These are phyloP conservation scores for Rhodotorula paludigena DNA, from an alignment of 768 basidiomycete species.

Conservation along the genomic window DNA sequence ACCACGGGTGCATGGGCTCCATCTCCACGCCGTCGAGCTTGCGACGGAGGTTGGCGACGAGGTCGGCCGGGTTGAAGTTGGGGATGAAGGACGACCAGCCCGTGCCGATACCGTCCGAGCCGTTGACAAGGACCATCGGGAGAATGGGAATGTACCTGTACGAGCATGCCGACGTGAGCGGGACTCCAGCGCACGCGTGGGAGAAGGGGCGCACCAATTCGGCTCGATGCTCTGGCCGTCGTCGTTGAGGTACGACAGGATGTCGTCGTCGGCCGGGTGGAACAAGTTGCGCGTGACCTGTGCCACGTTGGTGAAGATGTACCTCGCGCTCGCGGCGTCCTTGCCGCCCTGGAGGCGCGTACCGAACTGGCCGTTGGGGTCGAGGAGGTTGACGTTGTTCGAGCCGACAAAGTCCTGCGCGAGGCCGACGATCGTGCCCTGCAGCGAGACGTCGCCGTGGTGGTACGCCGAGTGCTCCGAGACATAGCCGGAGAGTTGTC, in stretches of 20 bases:
- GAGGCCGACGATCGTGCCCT: constrained; percentile 81
- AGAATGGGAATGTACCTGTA: constrained; percentile 76
- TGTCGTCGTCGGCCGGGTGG: constrained; percentile 74
- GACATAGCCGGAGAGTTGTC: constrained; percentile 92
- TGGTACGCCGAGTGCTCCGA: constrained; percentile 92
- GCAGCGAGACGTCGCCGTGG: constrained; percentile 85
- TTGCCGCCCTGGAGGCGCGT: constrained; percentile 82
- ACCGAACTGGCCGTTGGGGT: constrained; percentile 90
- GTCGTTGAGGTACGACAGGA: constrained; percentile 78
- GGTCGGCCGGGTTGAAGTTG: constrained; percentile 83
- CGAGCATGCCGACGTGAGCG: background rate
- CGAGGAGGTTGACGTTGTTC: constrained; percentile 85
- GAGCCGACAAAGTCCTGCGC: constrained; percentile 92
- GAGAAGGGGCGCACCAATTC: constrained; percentile 54
- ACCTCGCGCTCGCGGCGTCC: constrained; percentile 93
- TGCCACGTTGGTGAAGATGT: constrained; percentile 80
- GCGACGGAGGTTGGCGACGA: constrained; percentile 78
- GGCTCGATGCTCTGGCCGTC: constrained; percentile 84
- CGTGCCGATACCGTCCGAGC: constrained; percentile 95
- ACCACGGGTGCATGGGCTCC: constrained; percentile 90
- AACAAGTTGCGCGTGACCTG: constrained; percentile 70
- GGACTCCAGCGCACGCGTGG: accelerated
- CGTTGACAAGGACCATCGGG: constrained; percentile 84
- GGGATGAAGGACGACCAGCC: constrained; percentile 95
- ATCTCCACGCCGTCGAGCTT: constrained; percentile 80